Percentiles rank a stretch among this genome's conserved stretches.
These are phyloP conservation scores for Neurospora tetraspora DNA, from an alignment of 495 filamentous ascomycete genomes.

Conservation along the genomic window DNA sequence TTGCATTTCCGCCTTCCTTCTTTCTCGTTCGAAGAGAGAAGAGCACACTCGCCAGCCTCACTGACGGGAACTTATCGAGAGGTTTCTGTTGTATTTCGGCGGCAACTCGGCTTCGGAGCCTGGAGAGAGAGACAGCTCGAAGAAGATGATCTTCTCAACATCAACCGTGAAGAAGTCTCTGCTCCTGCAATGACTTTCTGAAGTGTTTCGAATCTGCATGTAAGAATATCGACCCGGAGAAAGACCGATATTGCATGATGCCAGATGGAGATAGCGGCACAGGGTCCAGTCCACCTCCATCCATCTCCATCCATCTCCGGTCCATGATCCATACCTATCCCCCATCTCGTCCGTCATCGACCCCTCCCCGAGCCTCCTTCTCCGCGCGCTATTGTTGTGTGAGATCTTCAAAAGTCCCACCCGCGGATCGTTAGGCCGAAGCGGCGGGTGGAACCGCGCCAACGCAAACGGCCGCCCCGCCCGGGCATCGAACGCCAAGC, in stretches of 20 bases:
- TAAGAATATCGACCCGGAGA: background rate
- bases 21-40: background rate
- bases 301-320: background rate
- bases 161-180: background rate
- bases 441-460: background rate
- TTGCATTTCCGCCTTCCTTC: background rate
- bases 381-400: background rate
- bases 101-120: background rate
- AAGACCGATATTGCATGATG: background rate
- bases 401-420: background rate
- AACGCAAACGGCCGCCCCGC: background rate
- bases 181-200: background rate
- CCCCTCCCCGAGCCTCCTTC: slow-evolving; percentile 21
- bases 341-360: slow-evolving; percentile 7
- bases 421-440: background rate
- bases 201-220: background rate
- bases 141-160: background rate
- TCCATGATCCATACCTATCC: background rate
- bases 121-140: background rate
- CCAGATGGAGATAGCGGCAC: background rate
- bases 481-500: background rate
- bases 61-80: background rate
- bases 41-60: background rate
- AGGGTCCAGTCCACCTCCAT: background rate
- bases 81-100: background rate